These are phyloP conservation scores for Choiromyces venosus DNA, from an alignment of 495 filamentous ascomycete species.

Conservation along the genomic window DNA sequence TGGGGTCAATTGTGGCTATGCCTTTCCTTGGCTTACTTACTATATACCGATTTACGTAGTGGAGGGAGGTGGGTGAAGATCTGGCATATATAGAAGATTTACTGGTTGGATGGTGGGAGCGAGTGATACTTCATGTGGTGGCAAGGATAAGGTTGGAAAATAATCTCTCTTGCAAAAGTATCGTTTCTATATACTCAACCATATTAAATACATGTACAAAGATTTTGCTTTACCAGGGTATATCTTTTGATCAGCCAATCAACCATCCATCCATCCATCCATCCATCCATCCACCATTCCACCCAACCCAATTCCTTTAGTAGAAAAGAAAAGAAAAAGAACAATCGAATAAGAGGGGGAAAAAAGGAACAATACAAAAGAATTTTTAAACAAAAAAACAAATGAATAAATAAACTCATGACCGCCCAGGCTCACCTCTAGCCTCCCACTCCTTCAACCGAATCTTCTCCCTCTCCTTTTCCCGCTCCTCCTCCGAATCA, in stretches of 20 bases:
- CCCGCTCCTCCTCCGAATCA: slow-evolving; percentile 29
- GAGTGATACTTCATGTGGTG: no score
- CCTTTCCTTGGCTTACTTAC: no score
- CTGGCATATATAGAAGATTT: no score
- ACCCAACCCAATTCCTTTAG: neutral
- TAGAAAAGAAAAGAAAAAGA: neutral
- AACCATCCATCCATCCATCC: neutral
- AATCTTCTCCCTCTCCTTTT: slow-evolving; percentile 14
- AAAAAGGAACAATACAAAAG: slow-evolving; percentile 5
- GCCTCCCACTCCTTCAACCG: slow-evolving; percentile 24
- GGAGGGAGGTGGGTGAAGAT: no score
- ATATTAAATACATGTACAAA: neutral
- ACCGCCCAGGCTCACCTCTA: slow-evolving; percentile 1
- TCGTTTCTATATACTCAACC: neutral
- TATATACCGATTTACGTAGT: no score
- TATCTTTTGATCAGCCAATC: no score
- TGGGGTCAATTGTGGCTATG: slow-evolving; percentile 29
- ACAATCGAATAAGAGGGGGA: neutral
- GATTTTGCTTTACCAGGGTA: neutral
- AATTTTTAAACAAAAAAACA: slow-evolving; percentile 12
- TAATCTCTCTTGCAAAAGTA: neutral
- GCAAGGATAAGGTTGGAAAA: no score
- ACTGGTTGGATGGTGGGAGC: no score
- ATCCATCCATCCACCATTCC: neutral
- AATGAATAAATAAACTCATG: slow-evolving; percentile 10